Percentiles rank a stretch among this genome's conserved stretches.
Conservation (phyloP, 1,284 basidiomycete species). For the Moesziomyces globuligerus region DNA sequence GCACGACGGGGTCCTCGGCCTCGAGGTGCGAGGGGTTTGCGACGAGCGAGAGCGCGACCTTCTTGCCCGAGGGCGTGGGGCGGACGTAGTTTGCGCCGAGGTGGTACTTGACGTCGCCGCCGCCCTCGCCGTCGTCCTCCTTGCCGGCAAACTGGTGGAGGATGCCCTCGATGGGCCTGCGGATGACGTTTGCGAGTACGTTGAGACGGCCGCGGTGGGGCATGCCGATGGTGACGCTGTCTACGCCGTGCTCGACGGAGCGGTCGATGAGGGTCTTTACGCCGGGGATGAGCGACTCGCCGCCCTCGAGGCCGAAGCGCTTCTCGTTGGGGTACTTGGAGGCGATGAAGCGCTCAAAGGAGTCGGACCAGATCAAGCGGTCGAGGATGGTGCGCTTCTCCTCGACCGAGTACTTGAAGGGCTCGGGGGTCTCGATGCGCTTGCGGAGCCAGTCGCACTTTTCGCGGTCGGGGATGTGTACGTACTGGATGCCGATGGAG, state of each 20-base stretch:
- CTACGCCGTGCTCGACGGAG: slow-evolving; percentile 94
- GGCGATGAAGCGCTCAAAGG: slow-evolving; percentile 97
- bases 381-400: slow-evolving; percentile 99
- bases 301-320: slow-evolving; percentile 98
- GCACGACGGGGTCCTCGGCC: slow-evolving; percentile 95
- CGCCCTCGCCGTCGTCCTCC: slow-evolving; percentile 70
- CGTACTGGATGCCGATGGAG: slow-evolving; percentile 93
- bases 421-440: slow-evolving; percentile 92
- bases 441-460: slow-evolving; percentile 99
- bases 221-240: slow-evolving; percentile 98
- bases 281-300: slow-evolving; percentile 95
- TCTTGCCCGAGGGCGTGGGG: slow-evolving; percentile 97
- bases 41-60: slow-evolving; percentile 94
- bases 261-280: slow-evolving; percentile 99
- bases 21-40: slow-evolving; percentile 99
- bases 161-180: slow-evolving; percentile 98
- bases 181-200: slow-evolving; percentile 96
- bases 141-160: slow-evolving; percentile 90
- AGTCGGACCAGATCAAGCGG: slow-evolving; percentile 98
- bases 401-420: slow-evolving; percentile 98
- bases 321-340: slow-evolving; percentile 99
- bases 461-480: slow-evolving; percentile 97
- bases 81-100: slow-evolving; percentile 98
- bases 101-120: slow-evolving; percentile 98
- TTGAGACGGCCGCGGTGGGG: slow-evolving; percentile 98